Base-by-base conservation (phyloP, 1,284 basidiomycete species). In the Trichosporon asahii region DNA sequence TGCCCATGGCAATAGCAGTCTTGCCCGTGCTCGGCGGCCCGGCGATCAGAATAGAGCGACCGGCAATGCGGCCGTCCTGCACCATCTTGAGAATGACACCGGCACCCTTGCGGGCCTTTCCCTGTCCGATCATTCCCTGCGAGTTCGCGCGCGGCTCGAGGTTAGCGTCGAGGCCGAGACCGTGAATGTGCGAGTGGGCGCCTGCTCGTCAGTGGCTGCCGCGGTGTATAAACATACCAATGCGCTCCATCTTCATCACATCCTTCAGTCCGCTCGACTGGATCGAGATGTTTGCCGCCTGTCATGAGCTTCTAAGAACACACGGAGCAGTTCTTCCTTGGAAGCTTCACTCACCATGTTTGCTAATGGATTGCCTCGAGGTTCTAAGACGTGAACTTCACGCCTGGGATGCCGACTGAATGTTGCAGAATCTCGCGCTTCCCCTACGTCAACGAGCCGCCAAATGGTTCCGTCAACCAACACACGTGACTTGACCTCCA, bases 71-170 rank as follows among this genome's bases (percentile, higher is more conserved):
- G 21, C 93, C 94, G 77, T 97, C 92, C 83, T 97, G 93, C 0
- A 99, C 95, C 95, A 99, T 97, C 85, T 93, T 95, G 77, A 98
- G 88, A 74, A 98, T 95, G 86, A 98, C 92, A 5, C 95, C 96
- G 0, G 96, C 96, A 0, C 96, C 96, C 83, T 96, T 97, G 44
- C 96, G 88, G 21, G 96, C 96, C 80, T 94, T 93, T 18, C 87
- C 91, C 82, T 99, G 96, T 0, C 96, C 96, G 33, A 99, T 94
- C 91, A 99, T 96, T 5, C 96, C 96, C 82, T 98, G 94, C 0
- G 93, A 82, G 12, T 82, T 89, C 37, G 88, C 88, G 23, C 93
- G 88, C 11, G 96, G 94, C 84, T 98, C 94, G 72, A 98, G 88
- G 75, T 94, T 84, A 61, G 86, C 93, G 80, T 98, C 95, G 67